Evolutionary conservation across 768 basidiomycete genomes (phyloP).

Genomic region (Calocybe gangraenosa): DNA sequence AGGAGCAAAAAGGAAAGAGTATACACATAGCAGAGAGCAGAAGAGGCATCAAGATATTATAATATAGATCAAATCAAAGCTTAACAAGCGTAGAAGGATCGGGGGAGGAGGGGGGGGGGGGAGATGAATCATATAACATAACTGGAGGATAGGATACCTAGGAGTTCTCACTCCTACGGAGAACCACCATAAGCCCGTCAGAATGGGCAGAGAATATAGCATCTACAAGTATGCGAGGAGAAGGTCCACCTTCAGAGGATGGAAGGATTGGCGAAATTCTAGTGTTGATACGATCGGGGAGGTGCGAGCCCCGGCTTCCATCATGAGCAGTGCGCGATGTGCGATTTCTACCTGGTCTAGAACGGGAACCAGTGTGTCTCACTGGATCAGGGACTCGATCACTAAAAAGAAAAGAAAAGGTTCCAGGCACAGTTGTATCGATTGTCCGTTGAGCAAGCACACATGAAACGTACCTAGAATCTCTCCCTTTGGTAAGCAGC

Average conservation of each 20-base stretch:
- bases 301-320: conserved; percentile 12
- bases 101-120: background rate
- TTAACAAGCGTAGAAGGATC: background rate
- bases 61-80: background rate
- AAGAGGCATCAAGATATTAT: no score
- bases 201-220: conserved; percentile 86
- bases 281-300: conserved; percentile 10
- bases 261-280: conserved; percentile 7
- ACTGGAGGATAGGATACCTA: conserved; percentile 9
- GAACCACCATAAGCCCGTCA: conserved; percentile 77
- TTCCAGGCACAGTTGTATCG: background rate
- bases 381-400: conserved; percentile 30
- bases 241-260: conserved; percentile 18
- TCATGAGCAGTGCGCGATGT: conserved; percentile 11
- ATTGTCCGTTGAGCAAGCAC: no score
- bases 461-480: conserved; percentile 47
- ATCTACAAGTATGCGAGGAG: conserved; percentile 56
- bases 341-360: conserved; percentile 12
- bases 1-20: no score
- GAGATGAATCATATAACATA: background rate
- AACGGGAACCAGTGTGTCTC: conserved; percentile 8
- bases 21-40: no score
- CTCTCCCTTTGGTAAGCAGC: conserved; percentile 53
- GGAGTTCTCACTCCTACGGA: conserved; percentile 38
- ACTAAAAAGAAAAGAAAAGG: conserved; percentile 14